Conservation (phyloP, 257 asterid genomes). For the Oldenlandia corymbosa region DNA sequence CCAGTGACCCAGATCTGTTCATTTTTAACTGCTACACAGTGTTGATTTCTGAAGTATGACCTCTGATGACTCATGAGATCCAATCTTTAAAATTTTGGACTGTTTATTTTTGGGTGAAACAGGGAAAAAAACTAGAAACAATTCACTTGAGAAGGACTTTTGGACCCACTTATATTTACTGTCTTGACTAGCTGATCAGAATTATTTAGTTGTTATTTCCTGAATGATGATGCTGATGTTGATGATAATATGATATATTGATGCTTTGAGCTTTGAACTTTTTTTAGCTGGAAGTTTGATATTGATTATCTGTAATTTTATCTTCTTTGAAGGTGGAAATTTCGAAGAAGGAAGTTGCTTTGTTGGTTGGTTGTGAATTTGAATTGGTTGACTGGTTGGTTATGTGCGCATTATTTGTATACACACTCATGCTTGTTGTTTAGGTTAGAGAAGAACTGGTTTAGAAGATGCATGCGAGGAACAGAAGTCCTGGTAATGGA, state of each 20-base stretch:
- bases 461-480: conserved; percentile 60
- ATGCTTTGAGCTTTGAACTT: neutral
- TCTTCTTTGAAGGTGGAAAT: conserved; percentile 11
- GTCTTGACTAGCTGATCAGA: neutral
- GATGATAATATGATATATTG: too few species aligned
- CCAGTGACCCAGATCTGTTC: conserved; percentile 19
- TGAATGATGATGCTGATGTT: too few species aligned
- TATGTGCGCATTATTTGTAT: neutral
- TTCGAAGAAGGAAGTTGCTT: neutral
- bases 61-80: conserved; percentile 16
- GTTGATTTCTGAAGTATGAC: conserved; percentile 18
- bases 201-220: neutral
- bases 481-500: conserved; percentile 68
- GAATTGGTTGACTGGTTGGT: neutral
- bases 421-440: neutral
- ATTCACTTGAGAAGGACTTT: neutral
- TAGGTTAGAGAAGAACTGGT: neutral
- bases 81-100: conserved; percentile 4
- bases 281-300: neutral
- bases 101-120: neutral
- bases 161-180: neutral
- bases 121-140: neutral
- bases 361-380: neutral
- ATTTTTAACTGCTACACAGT: neutral
- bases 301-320: conserved; percentile 1